Evolutionary conservation across 495 filamentous ascomycete species (phyloP).

Genomic region (Penicillium longicatenatum): DNA sequence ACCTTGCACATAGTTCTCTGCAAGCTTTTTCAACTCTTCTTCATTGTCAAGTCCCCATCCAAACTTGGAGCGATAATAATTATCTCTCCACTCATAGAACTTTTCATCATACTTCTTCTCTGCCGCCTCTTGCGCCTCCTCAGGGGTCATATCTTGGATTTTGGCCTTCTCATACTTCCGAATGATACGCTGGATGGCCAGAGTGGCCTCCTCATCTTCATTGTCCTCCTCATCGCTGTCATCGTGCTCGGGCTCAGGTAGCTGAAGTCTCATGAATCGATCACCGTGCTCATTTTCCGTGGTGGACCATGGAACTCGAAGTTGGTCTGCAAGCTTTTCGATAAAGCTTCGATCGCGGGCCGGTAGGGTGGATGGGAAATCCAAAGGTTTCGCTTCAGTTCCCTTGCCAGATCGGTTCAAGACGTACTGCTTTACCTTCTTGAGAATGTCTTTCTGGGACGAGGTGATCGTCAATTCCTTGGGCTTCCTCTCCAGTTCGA

Average conservation of each 20-base stretch:
- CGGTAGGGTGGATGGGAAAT: slow-evolving; percentile 73
- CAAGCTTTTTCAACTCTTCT: slow-evolving; percentile 75
- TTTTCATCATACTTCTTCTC: slow-evolving; percentile 83
- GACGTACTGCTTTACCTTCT: slow-evolving; percentile 78
- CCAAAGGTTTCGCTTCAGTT: slow-evolving; percentile 51
- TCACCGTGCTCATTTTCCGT: slow-evolving; percentile 76
- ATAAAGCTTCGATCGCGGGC: slow-evolving; percentile 92
- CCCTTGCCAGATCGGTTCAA: slow-evolving; percentile 56
- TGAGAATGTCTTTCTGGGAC: slow-evolving; percentile 78
- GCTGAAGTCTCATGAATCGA: slow-evolving; percentile 74
- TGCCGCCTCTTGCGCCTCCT: slow-evolving; percentile 74
- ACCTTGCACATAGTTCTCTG: slow-evolving; percentile 97
- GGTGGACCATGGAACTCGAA: slow-evolving; percentile 81
- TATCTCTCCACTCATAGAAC: slow-evolving; percentile 89
- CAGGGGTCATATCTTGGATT: slow-evolving; percentile 74
- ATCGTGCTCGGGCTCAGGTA: slow-evolving; percentile 52
- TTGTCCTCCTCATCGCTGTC: slow-evolving; percentile 60
- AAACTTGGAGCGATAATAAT: slow-evolving; percentile 89
- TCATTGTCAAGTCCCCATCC: slow-evolving; percentile 86
- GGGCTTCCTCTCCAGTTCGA: slow-evolving; percentile 63
- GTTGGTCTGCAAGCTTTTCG: slow-evolving; percentile 78
- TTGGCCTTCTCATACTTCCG: slow-evolving; percentile 89
- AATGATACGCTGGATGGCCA: slow-evolving; percentile 80
- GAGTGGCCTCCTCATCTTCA: slow-evolving; percentile 83
- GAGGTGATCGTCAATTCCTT: slow-evolving; percentile 72